Base-by-base conservation (phyloP, 1,284 basidiomycete species). In the Golubevia sp. region DNA sequence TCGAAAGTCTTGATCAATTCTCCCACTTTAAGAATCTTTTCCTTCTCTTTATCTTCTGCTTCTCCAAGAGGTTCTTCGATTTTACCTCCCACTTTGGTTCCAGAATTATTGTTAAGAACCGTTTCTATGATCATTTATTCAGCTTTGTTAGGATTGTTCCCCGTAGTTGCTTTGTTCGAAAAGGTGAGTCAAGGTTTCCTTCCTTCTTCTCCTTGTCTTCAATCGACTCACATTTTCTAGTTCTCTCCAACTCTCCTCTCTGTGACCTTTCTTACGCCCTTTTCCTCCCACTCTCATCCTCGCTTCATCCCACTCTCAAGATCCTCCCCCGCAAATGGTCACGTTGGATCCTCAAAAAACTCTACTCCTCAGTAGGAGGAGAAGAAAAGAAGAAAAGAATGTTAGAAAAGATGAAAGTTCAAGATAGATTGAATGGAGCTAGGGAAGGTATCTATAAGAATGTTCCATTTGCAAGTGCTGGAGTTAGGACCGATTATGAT, bases 401-500 rank as follows among this genome's bases (percentile, higher is more conserved):
- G 8, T 61, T 63, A 27, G 55, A 73, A 23, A 65, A 66, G 64
- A 68, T 68, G 26, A 55, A 68, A 24, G 67, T 70, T 1, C 65
- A 72, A n/a, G 21, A 56, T n/a, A 65, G 64, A 58, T 58, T 71
- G 5, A 62, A 70, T 21, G 52, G 63, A 52, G 71, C 71, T 1
- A 74, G 64, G 49, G 52, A 67, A 38, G 68, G 64, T 53, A 68
- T 69, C 1, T 63, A 71, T 18, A 51, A 60, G 56, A 67, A 66
- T 38, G 66, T 76, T 2, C 74, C 74, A 21, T 76, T 74, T 62
- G 72, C 72, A 13, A 67, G 59, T 25, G 71, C 73, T 1, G 74
- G 74, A 4, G 68, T 76, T n/a, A 55, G 74, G 25, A 75, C 74
- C 5, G 62, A 68, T 2, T 71, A 66, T 63, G 74, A 76, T 56